Evolutionary conservation across 2,329 filamentous ascomycete species (phyloP).

Genomic region (Parafenestella ontariensis): DNA sequence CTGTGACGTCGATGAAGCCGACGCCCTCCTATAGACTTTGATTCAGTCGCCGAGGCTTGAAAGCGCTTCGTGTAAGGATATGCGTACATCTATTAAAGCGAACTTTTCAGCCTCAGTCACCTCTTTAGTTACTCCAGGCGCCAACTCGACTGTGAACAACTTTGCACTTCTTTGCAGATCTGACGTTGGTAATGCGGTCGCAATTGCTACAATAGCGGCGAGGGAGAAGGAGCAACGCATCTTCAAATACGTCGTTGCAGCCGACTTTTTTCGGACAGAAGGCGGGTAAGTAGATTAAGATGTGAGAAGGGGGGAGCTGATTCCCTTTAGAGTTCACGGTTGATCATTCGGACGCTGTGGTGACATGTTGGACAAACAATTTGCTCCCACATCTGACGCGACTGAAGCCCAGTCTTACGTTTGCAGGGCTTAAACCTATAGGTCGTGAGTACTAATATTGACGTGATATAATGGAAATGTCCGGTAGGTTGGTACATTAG

Average conservation of each 20-base stretch:
- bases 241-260: background rate
- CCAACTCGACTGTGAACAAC: constrained; percentile 5
- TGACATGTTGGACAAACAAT: background rate
- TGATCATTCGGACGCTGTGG: background rate
- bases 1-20: constrained; percentile 93
- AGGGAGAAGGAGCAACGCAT: background rate
- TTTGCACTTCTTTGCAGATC: background rate
- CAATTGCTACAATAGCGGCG: background rate
- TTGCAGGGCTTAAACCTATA: background rate
- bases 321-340: background rate
- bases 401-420: background rate
- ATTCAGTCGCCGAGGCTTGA: background rate
- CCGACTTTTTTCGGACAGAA: background rate
- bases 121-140: constrained; percentile 1
- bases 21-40: constrained; percentile 50
- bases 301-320: background rate
- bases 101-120: constrained; percentile 9
- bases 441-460: too few relatives aligned
- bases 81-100: constrained; percentile 1
- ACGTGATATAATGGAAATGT: background rate
- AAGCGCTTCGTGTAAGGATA: background rate
- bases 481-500: background rate
- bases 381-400: too few relatives aligned
- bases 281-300: background rate
- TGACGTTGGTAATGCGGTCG: background rate